A percentile compares a stretch with the other conserved stretches of the same genome.
These are phyloP conservation scores for Hypericum androsaemum DNA, from an alignment of 345 rosid species.

Conservation along the genomic window DNA sequence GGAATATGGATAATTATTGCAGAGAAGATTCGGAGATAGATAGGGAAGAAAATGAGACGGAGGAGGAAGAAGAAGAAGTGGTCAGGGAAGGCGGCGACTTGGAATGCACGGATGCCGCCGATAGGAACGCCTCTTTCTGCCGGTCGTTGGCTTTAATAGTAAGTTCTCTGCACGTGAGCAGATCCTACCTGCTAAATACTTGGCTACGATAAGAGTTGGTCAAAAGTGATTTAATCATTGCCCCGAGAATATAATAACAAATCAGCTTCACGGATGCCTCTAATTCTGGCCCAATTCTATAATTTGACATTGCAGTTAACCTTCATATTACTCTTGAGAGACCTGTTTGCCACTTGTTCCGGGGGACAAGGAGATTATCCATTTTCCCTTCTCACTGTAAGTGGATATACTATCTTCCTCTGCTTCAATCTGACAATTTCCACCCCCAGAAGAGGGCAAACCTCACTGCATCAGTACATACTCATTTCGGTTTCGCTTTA, in stretches of 20 bases:
- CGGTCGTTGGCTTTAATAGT: constrained; percentile 55
- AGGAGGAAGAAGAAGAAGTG: constrained; percentile 8
- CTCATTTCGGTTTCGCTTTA: constrained; percentile 8
- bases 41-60: constrained; percentile 25
- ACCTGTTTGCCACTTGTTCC: constrained; percentile 40
- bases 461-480: neutral
- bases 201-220: too few species aligned
- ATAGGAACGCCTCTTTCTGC: constrained; percentile 44
- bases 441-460: neutral
- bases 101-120: constrained; percentile 41
- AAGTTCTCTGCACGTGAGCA: constrained; percentile 12
- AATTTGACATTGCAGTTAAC: constrained; percentile 45
- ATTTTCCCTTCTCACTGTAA: constrained; percentile 61
- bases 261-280: too few species aligned
- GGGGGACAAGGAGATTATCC: constrained; percentile 56
- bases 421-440: neutral
- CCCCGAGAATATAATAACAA: too few species aligned
- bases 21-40: constrained; percentile 51
- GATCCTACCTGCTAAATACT: neutral
- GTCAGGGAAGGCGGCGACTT: constrained; percentile 19
- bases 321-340: constrained; percentile 48
- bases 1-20: neutral
- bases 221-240: too few species aligned
- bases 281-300: neutral
- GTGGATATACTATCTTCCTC: neutral